These are phyloP conservation scores for Leishmania lainsoni DNA, from an alignment of 208 protist genomes.

Conservation along the genomic window DNA sequence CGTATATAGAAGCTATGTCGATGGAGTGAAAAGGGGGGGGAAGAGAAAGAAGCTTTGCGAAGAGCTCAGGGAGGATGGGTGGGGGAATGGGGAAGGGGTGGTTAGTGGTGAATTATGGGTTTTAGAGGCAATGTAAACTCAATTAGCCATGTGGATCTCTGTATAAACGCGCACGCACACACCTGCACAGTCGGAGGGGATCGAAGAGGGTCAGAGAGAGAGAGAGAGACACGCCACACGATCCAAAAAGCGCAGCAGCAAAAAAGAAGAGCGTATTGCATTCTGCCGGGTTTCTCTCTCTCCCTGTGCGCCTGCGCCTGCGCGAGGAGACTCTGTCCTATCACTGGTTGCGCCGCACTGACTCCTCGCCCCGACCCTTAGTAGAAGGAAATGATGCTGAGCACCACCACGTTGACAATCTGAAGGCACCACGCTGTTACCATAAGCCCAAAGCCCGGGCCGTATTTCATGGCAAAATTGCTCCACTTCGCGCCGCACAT, in stretches of 20 bases:
- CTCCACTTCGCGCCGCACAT: neutral
- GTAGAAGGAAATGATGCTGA: neutral
- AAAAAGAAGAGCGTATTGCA: neutral
- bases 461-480: neutral
- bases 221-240: neutral
- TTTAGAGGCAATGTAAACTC: no score
- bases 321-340: neutral
- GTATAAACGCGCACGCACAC: no score
- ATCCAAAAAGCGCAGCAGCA: neutral
- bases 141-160: no score
- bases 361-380: neutral
- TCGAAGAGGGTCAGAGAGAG: neutral
- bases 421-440: constrained; percentile 25
- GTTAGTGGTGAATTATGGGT: no score
- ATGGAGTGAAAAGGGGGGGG: no score
- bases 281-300: neutral
- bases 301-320: neutral
- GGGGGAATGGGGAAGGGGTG: no score
- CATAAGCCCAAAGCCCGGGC: constrained; percentile 28
- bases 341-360: neutral
- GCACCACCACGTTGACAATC: constrained; percentile 18
- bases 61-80: no score
- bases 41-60: no score
- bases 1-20: no score
- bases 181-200: no score